Evolutionary conservation across 75 land plant genomes (phyloP).

Genomic region (Chamaecyparis obtusa): DNA sequence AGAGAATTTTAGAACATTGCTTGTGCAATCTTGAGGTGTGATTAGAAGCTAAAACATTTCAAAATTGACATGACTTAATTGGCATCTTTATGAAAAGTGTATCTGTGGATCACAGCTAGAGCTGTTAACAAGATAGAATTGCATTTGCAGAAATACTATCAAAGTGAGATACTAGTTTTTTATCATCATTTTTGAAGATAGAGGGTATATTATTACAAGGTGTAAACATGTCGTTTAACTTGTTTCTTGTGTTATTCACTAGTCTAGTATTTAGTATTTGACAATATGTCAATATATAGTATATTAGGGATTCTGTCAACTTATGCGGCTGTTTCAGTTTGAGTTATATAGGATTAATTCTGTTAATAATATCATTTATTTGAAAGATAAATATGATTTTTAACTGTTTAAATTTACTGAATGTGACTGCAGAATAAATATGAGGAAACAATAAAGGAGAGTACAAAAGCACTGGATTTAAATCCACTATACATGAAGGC

Average conservation of each 20-base stretch:
- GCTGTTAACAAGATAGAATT: not conserved
- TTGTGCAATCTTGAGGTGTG: not conserved
- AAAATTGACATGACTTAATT: not conserved
- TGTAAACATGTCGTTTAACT: not conserved
- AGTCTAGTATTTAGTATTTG: not conserved
- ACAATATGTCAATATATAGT: not conserved
- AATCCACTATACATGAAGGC: slow-evolving; percentile 92
- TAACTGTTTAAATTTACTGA: not conserved
- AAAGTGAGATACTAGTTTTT: not conserved
- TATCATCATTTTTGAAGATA: not conserved
- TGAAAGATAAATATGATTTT: not conserved
- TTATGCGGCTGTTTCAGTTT: not conserved
- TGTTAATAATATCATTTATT: not conserved
- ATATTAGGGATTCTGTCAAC: not conserved
- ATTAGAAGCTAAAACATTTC: no score
- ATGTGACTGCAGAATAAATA: slow-evolving; percentile 47
- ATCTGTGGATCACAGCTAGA: not conserved
- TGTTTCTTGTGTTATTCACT: not conserved
- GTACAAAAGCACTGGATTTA: slow-evolving; percentile 85
- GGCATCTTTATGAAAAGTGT: not conserved
- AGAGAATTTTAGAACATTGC: not conserved
- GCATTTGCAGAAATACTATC: not conserved
- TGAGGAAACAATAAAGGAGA: slow-evolving; percentile 72
- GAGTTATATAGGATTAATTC: not conserved
- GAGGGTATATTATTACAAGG: not conserved